Evolutionary conservation across 1,284 basidiomycete genomes (phyloP).

Genomic region (Rhodotorula sp.): DNA sequence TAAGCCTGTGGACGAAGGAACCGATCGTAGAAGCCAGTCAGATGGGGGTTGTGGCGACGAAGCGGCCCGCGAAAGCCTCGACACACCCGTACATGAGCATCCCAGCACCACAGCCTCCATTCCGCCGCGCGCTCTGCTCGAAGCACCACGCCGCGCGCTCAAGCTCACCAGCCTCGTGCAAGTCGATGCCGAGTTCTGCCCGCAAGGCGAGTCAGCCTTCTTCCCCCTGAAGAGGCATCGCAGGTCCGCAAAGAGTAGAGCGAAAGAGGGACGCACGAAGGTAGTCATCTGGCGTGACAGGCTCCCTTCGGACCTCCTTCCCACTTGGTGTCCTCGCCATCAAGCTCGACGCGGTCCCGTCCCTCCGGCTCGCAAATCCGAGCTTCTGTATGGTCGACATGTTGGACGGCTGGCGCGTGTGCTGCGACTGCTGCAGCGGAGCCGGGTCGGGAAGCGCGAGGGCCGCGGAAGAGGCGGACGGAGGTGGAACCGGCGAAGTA

Average conservation of each 20-base stretch:
- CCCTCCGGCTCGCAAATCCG: neutral
- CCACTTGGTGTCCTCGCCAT: conserved; percentile 7
- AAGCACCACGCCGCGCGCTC: conserved; percentile 73
- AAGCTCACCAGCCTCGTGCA: conserved; percentile 76
- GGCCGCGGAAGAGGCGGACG: neutral
- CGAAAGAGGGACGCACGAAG: conserved; percentile 22
- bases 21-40: neutral
- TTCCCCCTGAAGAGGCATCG: neutral
- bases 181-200: conserved; percentile 68
- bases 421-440: neutral
- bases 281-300: conserved; percentile 31
- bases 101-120: conserved; percentile 79
- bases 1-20: conserved; percentile 33
- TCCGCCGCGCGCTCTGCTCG: conserved; percentile 71
- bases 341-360: neutral
- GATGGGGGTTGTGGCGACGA: accelerated
- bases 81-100: conserved; percentile 82
- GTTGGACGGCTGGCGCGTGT: neutral
- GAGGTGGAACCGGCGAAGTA: neutral
- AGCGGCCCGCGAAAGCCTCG: neutral
- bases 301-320: conserved; percentile 15
- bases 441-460: neutral
- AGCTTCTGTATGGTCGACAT: conserved; percentile 20
- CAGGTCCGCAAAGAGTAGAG: no score
- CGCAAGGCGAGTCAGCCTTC: neutral